phyloP scores from a whole-genome alignment of 495 filamentous ascomycete genomes.

The Penicillium manginii region DNA sequence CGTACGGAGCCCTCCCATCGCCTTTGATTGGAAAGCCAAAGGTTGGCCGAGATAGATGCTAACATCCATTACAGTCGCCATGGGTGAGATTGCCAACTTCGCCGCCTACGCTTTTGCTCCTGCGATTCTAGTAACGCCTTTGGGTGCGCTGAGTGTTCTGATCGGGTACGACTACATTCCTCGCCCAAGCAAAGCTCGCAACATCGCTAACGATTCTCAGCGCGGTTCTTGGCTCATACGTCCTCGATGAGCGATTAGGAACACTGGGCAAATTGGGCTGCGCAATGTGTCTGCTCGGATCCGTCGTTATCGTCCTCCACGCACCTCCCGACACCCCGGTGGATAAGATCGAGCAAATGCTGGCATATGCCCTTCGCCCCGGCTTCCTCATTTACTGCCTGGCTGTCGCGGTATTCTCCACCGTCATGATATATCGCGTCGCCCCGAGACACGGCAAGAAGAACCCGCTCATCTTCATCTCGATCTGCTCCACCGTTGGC shows the following conservation, averaged over 20 bases:
- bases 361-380: conserved; percentile 76
- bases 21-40: background rate
- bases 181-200: background rate
- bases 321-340: conserved; percentile 93
- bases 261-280: conserved; percentile 91
- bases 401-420: conserved; percentile 76
- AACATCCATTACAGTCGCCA: conserved; percentile 57
- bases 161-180: conserved; percentile 65
- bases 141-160: conserved; percentile 90
- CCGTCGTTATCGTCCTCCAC: conserved; percentile 96
- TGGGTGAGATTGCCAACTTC: conserved; percentile 94
- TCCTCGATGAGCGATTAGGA: conserved; percentile 86
- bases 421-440: conserved; percentile 94
- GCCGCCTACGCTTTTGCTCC: conserved; percentile 97
- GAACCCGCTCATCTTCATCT: conserved; percentile 93
- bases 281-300: conserved; percentile 93
- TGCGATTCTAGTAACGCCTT: conserved; percentile 92
- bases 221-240: conserved; percentile 91
- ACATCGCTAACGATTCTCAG: conserved; percentile 47
- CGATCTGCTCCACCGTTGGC: conserved; percentile 95
- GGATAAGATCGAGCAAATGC: conserved; percentile 81
- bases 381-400: conserved; percentile 86
- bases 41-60: conserved; percentile 1
- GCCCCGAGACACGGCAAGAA: conserved; percentile 87
- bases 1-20: conserved; percentile 55